Evolutionary conservation across 495 filamentous ascomycete species (phyloP).

Genomic region (Xylaria cubensis): DNA sequence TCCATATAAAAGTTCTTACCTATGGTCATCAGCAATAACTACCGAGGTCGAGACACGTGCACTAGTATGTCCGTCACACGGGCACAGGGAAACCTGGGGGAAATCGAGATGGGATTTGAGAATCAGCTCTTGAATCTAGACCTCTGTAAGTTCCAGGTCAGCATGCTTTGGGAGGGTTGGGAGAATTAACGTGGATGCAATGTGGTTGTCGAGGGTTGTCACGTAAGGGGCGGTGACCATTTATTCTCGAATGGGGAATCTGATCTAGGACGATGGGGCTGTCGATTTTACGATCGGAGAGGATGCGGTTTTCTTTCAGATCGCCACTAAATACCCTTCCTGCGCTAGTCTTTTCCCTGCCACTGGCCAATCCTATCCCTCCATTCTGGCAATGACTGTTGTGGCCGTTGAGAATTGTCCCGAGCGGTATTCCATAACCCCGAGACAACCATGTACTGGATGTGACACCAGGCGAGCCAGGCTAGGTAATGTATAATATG

Average conservation of each 20-base stretch:
- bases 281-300: slow-evolving; percentile 14
- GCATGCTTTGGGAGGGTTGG: not conserved
- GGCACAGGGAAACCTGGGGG: not conserved
- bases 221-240: not conserved
- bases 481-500: not conserved
- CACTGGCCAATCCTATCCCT: not conserved
- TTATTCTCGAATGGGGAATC: slow-evolving; percentile 18
- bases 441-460: too few relatives aligned
- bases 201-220: not conserved
- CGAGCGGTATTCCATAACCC: too few relatives aligned
- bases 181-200: not conserved
- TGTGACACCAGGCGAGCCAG: not conserved
- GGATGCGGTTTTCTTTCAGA: slow-evolving; percentile 13
- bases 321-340: slow-evolving; percentile 9
- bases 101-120: slow-evolving; percentile 8
- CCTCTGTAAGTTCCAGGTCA: not conserved
- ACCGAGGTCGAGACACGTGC: not conserved
- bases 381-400: not conserved
- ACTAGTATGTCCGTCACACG: not conserved
- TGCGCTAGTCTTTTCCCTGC: not conserved
- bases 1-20: not conserved
- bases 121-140: not conserved
- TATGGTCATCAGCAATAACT: not conserved
- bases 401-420: not conserved
- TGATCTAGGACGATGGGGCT: slow-evolving; percentile 17